Percentiles rank a stretch among this genome's conserved stretches.
Evolutionary conservation across 1,284 basidiomycete species (phyloP).

Genomic region (Leccinum laetum): DNA sequence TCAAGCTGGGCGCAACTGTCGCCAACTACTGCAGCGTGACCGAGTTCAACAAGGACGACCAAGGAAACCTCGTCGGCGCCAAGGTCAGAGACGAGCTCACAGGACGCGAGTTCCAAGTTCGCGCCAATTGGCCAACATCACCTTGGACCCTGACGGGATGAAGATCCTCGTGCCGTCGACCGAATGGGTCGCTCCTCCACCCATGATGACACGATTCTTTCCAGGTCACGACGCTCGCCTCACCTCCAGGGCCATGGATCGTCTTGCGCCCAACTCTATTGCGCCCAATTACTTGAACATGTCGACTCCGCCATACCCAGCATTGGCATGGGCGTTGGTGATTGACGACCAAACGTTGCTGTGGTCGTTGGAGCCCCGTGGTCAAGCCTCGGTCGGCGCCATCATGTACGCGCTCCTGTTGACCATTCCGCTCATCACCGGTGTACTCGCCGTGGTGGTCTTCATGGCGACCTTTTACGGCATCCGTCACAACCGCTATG

Average conservation of each 20-base stretch:
- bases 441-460: slow-evolving; percentile 74
- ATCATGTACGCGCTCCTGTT: slow-evolving; percentile 84
- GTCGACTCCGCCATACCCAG: slow-evolving; percentile 77
- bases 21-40: slow-evolving; percentile 93
- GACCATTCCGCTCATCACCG: slow-evolving; percentile 83
- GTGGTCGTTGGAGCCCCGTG: slow-evolving; percentile 81
- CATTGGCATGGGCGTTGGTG: slow-evolving; percentile 82
- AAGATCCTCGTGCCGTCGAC: too few species aligned
- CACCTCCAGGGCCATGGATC: slow-evolving; percentile 53
- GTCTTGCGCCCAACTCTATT: slow-evolving; percentile 84
- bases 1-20: slow-evolving; percentile 75
- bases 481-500: slow-evolving; percentile 91
- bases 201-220: too few species aligned
- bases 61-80: slow-evolving; percentile 74
- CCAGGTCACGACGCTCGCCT: too few species aligned
- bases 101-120: slow-evolving; percentile 73
- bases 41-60: slow-evolving; percentile 68
- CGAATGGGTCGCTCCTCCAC: too few species aligned
- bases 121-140: too few species aligned
- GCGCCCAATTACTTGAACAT: slow-evolving; percentile 89
- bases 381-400: slow-evolving; percentile 76
- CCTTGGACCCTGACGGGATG: too few species aligned
- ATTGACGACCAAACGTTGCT: slow-evolving; percentile 77
- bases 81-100: slow-evolving; percentile 83
- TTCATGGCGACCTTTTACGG: slow-evolving; percentile 97